Conservation (phyloP, 2,329 filamentous ascomycete genomes). For the Alternaria ethzedia region DNA sequence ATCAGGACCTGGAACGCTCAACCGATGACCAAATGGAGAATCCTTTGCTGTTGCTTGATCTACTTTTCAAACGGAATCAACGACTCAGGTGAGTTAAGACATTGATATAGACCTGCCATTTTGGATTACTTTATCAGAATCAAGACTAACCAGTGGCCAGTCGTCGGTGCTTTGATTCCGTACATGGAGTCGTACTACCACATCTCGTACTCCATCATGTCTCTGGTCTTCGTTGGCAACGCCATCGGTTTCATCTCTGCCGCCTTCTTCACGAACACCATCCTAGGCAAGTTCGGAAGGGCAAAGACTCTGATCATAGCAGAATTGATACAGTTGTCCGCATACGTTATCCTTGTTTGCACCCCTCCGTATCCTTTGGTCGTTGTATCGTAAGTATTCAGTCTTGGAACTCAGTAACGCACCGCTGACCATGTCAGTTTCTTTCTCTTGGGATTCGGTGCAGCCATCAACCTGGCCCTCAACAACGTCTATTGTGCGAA, state of each 20-base stretch:
- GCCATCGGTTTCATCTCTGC: conserved; percentile 78
- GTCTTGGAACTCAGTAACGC: too few species aligned
- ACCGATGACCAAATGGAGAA: conserved; percentile 72
- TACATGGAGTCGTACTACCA: conserved; percentile 78
- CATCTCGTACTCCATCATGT: conserved; percentile 80
- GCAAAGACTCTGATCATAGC: conserved; percentile 67
- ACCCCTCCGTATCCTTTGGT: conserved; percentile 74
- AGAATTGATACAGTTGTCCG: conserved; percentile 63
- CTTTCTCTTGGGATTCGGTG: conserved; percentile 66
- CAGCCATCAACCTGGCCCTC: conserved; percentile 59
- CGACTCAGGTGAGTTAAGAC: conserved; percentile 61
- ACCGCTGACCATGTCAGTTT: conserved; percentile 56
- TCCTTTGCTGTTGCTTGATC: conserved; percentile 68
- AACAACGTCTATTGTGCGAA: conserved; percentile 65
- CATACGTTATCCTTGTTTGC: conserved; percentile 69
- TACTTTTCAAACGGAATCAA: conserved; percentile 74
- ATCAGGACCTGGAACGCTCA: conserved; percentile 64
- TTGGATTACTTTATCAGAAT: neutral
- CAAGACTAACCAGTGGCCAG: conserved; percentile 22
- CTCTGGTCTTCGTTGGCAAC: conserved; percentile 80
- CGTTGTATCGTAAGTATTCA: conserved; percentile 54
- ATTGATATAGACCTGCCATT: neutral
- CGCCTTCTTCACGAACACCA: conserved; percentile 70
- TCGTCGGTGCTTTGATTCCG: conserved; percentile 78
- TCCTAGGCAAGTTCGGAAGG: conserved; percentile 69